These are phyloP conservation scores for Yarrowia sp. DNA, from an alignment of 805 yeast species.

Conservation along the genomic window DNA sequence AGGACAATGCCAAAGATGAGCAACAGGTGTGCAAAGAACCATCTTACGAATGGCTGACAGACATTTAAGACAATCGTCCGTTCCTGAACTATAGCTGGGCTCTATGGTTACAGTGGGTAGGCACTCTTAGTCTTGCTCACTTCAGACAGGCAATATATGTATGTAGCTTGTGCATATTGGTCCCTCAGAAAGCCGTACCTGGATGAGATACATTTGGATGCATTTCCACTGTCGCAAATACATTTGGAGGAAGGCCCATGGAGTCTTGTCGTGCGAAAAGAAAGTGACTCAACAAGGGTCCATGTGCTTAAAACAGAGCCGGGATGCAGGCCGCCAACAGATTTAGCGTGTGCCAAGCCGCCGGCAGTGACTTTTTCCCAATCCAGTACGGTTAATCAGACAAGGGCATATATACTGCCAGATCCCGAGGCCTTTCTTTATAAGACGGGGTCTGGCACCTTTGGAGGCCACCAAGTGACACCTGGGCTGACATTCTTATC, in stretches of 20 bases:
- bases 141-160: too few relatives aligned
- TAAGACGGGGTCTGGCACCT: conserved; percentile 3
- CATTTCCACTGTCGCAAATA: not conserved
- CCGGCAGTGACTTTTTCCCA: conserved; percentile 3
- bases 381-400: conserved; percentile 5
- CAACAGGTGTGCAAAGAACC: too few relatives aligned
- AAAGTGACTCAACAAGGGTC: conserved; percentile 13
- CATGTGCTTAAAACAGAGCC: not conserved
- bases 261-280: not conserved
- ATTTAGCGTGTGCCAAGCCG: conserved; percentile 11
- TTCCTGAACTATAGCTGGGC: too few relatives aligned
- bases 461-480: too few relatives aligned
- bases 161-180: too few relatives aligned
- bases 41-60: too few relatives aligned
- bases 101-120: too few relatives aligned
- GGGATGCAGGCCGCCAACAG: conserved; percentile 3
- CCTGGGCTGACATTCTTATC: too few relatives aligned
- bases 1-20: not conserved
- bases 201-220: conserved; percentile 4
- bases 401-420: conserved; percentile 15
- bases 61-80: too few relatives aligned
- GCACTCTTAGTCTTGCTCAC: too few relatives aligned
- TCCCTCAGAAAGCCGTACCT: not conserved
- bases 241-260: not conserved
- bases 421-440: conserved; percentile 10